Evolutionary conservation across 176 grass and related monocot species (phyloP).

Genomic region (Triticum aestivum): DNA sequence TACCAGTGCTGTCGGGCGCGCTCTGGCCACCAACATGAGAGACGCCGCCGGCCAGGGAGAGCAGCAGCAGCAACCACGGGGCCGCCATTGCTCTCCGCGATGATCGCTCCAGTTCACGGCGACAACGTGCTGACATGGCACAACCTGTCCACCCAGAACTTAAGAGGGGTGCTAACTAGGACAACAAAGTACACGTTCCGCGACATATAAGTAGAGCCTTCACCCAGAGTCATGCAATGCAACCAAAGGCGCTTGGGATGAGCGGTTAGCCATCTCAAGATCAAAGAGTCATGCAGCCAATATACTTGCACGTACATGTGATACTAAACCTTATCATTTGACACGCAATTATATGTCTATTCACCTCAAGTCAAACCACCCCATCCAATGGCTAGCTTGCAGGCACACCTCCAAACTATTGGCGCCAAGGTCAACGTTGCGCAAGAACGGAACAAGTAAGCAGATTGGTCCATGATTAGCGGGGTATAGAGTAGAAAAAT

Average conservation of each 20-base stretch:
- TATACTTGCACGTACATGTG: neutral
- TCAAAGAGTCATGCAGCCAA: neutral
- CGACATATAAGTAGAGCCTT: neutral
- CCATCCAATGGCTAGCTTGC: neutral
- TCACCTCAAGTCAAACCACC: neutral
- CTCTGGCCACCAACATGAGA: conserved; percentile 21
- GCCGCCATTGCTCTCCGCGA: neutral
- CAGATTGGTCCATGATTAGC: neutral
- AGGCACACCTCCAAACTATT: neutral
- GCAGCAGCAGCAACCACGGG: neutral
- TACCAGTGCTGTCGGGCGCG: conserved; percentile 41
- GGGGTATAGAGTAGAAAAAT: neutral
- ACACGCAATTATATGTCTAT: neutral
- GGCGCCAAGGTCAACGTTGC: neutral
- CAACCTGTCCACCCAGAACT: neutral
- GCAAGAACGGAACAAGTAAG: neutral
- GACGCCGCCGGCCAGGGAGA: neutral
- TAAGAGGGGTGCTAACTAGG: neutral
- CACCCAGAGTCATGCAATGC: neutral
- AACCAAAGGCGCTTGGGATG: neutral
- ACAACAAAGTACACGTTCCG: neutral
- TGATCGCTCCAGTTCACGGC: neutral
- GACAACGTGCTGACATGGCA: neutral
- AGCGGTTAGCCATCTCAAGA: no score
- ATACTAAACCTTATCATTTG: neutral